These are phyloP conservation scores for Triadica sebifera DNA, from an alignment of 345 rosid genomes.

Conservation along the genomic window DNA sequence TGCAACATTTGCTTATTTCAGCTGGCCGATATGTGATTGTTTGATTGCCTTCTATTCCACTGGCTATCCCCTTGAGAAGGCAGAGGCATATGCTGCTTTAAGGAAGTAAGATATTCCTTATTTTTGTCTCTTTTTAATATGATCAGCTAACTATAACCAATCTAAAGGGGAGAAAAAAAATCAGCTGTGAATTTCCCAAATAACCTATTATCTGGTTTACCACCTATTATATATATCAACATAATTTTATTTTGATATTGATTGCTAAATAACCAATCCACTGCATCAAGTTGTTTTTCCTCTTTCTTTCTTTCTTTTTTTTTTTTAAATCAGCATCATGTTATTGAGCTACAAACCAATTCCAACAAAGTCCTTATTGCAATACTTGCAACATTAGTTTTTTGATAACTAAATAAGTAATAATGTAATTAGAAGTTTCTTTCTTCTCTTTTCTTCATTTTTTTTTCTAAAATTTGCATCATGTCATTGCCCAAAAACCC, in stretches of 20 bases:
- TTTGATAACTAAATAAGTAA: not conserved
- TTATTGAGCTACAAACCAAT: not conserved
- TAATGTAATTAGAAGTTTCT: not conserved
- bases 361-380: not conserved
- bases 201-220: not conserved
- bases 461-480: not conserved
- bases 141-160: not conserved
- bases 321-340: not conserved
- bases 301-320: too few species aligned
- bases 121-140: slow-evolving; percentile 10
- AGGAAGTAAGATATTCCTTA: slow-evolving; percentile 65
- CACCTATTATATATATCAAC: not conserved
- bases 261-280: not conserved
- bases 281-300: not conserved
- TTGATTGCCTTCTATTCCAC: slow-evolving; percentile 89
- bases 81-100: slow-evolving; percentile 73
- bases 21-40: slow-evolving; percentile 97
- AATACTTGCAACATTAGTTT: not conserved
- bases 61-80: slow-evolving; percentile 93
- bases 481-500: not conserved
- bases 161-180: not conserved
- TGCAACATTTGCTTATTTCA: slow-evolving; percentile 47
- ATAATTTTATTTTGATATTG: not conserved
- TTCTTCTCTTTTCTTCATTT: too few species aligned
- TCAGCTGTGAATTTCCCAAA: not conserved